phyloP scores from a whole-genome alignment of 2,329 filamentous ascomycete species.

The Ustulina deusta region DNA sequence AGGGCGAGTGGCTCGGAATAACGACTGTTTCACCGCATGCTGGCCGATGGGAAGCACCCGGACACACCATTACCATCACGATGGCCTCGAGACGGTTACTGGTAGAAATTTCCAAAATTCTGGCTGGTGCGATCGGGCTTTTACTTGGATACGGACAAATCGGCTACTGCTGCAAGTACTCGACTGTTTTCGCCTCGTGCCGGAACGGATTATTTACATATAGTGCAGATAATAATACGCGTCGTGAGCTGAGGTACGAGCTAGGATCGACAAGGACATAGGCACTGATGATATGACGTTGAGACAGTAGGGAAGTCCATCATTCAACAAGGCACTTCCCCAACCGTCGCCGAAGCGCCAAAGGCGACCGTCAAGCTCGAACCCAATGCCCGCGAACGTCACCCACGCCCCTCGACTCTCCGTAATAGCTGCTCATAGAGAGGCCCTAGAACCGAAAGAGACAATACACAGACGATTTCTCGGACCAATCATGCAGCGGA shows the following conservation, averaged over 20 bases:
- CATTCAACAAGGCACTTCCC: no score
- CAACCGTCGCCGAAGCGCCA: conserved; percentile 2
- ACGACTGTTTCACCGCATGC: conserved; percentile 11
- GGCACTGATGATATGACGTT: no score
- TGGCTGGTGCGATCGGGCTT: conserved; percentile 6
- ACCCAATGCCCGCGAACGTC: conserved; percentile 2
- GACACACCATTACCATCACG: conserved; percentile 10
- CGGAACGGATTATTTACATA: conserved; percentile 4
- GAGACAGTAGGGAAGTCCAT: no score
- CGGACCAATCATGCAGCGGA: no score
- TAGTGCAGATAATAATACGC: conserved; percentile 2
- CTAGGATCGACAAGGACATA: background rate
- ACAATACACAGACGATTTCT: no score
- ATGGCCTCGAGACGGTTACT: conserved; percentile 13
- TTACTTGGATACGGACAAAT: conserved; percentile 13
- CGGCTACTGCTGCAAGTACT: background rate
- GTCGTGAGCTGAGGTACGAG: background rate
- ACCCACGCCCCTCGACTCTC: background rate
- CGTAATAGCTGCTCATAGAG: no score
- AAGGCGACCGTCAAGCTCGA: conserved; percentile 6
- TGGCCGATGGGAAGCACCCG: conserved; percentile 10
- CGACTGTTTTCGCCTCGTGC: conserved; percentile 13
- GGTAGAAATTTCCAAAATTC: conserved; percentile 8
- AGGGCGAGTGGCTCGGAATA: conserved; percentile 30
- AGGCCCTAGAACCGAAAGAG: no score